Conservation (phyloP, 495 filamentous ascomycete genomes). For the Neurospora hispaniola region DNA sequence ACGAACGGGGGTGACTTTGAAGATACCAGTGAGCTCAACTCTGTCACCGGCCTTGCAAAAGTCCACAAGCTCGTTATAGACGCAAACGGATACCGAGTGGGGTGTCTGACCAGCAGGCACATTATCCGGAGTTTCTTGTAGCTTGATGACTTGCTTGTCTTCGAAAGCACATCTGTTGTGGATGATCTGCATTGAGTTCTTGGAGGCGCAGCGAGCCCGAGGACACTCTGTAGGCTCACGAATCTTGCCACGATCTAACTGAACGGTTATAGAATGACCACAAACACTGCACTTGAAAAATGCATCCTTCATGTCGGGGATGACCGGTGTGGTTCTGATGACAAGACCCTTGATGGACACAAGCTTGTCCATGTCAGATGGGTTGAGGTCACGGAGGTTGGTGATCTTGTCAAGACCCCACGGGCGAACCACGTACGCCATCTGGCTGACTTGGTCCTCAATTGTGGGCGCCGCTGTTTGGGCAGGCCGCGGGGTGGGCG, state of each 20-base stretch:
- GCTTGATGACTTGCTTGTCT: conserved; percentile 97
- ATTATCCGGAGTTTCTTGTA: conserved; percentile 93
- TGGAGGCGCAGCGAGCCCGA: conserved; percentile 66
- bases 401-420: conserved; percentile 79
- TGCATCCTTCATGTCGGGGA: conserved; percentile 91
- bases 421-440: conserved; percentile 73
- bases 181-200: conserved; percentile 95
- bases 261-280: conserved; percentile 79
- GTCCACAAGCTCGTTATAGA: conserved; percentile 94
- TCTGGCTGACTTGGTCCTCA: conserved; percentile 55
- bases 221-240: conserved; percentile 88
- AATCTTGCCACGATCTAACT: conserved; percentile 92
- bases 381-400: conserved; percentile 93
- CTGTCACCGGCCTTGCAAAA: conserved; percentile 96
- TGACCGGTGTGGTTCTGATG: conserved; percentile 89
- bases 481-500: conserved; percentile 23
- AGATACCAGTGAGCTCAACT: conserved; percentile 93
- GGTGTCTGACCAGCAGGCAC: conserved; percentile 93
- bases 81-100: conserved; percentile 95
- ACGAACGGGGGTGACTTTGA: conserved; percentile 88
- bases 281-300: conserved; percentile 95
- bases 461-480: conserved; percentile 20
- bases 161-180: conserved; percentile 93
- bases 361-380: conserved; percentile 77
- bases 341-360: conserved; percentile 94